Evolutionary conservation across 2,329 filamentous ascomycete species (phyloP).

Genomic region (Chaetomium sp.): DNA sequence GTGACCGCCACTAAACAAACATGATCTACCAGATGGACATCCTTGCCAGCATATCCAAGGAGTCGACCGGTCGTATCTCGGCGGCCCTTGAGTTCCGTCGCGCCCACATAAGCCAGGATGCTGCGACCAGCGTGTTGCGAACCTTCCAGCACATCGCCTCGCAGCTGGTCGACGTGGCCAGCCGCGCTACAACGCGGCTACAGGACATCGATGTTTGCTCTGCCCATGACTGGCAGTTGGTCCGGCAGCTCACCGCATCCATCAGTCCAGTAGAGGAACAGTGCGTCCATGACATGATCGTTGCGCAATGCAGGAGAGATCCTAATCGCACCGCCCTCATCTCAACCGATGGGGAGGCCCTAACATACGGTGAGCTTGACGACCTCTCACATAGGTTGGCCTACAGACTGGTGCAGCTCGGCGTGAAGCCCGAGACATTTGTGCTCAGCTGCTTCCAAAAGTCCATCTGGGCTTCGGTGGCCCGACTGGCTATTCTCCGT

Average conservation of each 20-base stretch:
- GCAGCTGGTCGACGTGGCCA: not conserved
- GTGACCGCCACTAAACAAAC: too few relatives aligned
- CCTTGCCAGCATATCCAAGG: not conserved
- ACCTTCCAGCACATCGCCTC: not conserved
- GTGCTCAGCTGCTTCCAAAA: not conserved
- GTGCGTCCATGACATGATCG: not conserved
- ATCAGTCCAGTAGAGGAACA: not conserved
- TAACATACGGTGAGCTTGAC: not conserved
- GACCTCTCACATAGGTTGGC: not conserved
- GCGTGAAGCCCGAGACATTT: not conserved
- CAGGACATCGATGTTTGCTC: not conserved
- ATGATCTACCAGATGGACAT: not conserved
- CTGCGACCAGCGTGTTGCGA: not conserved
- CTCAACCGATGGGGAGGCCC: not conserved
- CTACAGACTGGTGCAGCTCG: not conserved
- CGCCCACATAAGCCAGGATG: not conserved
- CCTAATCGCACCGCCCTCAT: not conserved
- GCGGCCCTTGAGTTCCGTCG: not conserved
- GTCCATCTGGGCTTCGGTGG: not conserved
- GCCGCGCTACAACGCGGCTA: not conserved
- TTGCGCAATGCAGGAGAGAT: not conserved
- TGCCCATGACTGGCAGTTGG: not conserved
- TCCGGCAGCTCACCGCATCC: not conserved
- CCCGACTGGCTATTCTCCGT: not conserved
- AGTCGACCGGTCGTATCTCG: not conserved